These are phyloP conservation scores for Boletus calvinii DNA, from an alignment of 1,284 basidiomycete species.

Conservation along the genomic window DNA sequence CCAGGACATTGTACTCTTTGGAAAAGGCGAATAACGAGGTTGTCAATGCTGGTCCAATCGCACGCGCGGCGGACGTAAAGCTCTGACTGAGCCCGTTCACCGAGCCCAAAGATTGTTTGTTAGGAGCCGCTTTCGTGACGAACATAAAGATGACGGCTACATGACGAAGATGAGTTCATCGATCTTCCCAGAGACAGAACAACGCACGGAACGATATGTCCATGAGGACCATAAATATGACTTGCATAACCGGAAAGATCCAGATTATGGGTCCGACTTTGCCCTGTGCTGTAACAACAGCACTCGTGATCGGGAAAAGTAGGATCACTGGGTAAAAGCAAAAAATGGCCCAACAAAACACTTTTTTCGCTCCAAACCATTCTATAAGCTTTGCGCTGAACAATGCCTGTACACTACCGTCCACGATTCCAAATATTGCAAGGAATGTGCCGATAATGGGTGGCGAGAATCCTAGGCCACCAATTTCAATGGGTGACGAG, in stretches of 20 bases:
- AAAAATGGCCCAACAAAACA: conserved; percentile 52
- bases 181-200: background rate
- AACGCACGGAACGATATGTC: conserved; percentile 31
- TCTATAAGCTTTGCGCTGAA: conserved; percentile 59
- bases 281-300: conserved; percentile 18
- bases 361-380: conserved; percentile 52
- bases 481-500: conserved; percentile 60
- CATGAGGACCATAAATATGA: conserved; percentile 23
- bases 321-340: conserved; percentile 51
- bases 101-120: conserved; percentile 41
- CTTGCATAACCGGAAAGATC: conserved; percentile 31
- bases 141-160: conserved; percentile 36
- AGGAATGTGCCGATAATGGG: conserved; percentile 60
- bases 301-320: conserved; percentile 59
- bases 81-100: conserved; percentile 54
- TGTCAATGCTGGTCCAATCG: conserved; percentile 36
- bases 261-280: conserved; percentile 28
- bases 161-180: background rate
- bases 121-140: conserved; percentile 34
- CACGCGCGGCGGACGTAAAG: conserved; percentile 44
- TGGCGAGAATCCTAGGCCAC: conserved; percentile 66
- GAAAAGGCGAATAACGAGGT: conserved; percentile 2
- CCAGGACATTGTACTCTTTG: conserved; percentile 27
- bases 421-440: conserved; percentile 54
- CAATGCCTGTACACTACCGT: conserved; percentile 59